Evolutionary conservation across 2,329 filamentous ascomycete genomes (phyloP), one percentile per base, ranked within the genome.

Genomic region (Penicillium hordei): DNA sequence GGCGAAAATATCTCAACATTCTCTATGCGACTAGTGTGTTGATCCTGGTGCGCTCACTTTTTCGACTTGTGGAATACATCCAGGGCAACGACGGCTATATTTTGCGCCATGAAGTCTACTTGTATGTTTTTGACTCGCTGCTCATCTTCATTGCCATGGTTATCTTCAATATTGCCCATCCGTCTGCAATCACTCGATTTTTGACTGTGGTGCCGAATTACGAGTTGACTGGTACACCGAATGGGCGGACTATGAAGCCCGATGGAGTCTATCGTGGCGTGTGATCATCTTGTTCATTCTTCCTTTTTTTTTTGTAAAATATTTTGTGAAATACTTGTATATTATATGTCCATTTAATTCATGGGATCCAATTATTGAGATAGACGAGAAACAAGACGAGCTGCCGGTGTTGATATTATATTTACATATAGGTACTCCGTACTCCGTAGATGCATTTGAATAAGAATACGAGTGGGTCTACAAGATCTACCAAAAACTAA

Each of bases 41-140:
- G 46, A 49, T 49, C 15, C 21, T 49, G 2, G 34, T 49, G 4
- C 46, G 46, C 19, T 49, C 46, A 15, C 21, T 13, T 4, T 49
- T 49, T 49, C 46, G 46, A 29, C 34, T 49, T 7, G 33, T 4
- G 23, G 46, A 49, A 49, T 49, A 49, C 34, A 29, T 49, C n/a
- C 46, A 49, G 23, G 46, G 46, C 5, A 39, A 49, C 5, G 1
- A 27, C 1, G 46, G 46, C 4, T 49, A 25, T 23, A 33, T 49
- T 39, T 27, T 49, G 46, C 46, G 5, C 4, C 46, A 49, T 38
- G 46, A 49, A 23, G 5, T 49, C 5, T 49, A 8, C 46, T 29
- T 49, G 13, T 49, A 49, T 39, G 1, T 49, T 4, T 49, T 49
- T 39, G 46, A 49, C 9, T 38, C 46, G 25, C 23, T 49, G 17